These are phyloP conservation scores for Paramecium tetraurelia DNA, from an alignment of 73 alveolate genomes.

Conservation along the genomic window DNA sequence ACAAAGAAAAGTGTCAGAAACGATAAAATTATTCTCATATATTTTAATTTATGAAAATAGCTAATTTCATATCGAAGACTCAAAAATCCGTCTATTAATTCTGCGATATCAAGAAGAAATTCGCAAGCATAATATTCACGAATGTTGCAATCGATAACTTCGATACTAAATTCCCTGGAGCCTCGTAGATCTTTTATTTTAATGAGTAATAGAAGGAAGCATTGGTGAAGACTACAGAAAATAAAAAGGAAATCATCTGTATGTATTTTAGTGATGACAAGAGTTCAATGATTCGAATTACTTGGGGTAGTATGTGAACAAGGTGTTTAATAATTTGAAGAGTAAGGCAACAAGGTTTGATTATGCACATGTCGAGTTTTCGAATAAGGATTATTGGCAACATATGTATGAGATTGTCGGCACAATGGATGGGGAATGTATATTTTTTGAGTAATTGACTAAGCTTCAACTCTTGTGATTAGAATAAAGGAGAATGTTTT, in stretches of 20 bases:
- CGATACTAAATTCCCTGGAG: background rate
- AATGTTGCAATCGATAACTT: background rate
- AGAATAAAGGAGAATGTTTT: background rate
- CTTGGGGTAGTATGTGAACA: background rate
- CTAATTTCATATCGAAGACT: background rate
- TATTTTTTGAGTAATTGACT: background rate
- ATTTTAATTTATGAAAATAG: background rate
- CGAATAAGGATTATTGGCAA: background rate
- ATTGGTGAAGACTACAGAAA: background rate
- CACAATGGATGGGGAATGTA: background rate
- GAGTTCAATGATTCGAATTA: background rate
- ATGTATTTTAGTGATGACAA: background rate
- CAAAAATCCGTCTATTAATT: background rate
- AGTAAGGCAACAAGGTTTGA: background rate
- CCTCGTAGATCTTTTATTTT: background rate
- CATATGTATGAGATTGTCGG: background rate
- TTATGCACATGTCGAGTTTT: background rate
- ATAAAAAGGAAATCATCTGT: background rate
- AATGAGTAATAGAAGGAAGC: background rate
- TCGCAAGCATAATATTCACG: background rate
- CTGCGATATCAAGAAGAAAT: background rate
- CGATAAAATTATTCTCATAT: background rate
- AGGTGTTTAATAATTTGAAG: background rate
- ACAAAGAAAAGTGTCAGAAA: background rate
- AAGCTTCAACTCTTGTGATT: background rate